Evolutionary conservation across 2,329 filamentous ascomycete genomes (phyloP).

Genomic region (Aspergillus alliaceus): DNA sequence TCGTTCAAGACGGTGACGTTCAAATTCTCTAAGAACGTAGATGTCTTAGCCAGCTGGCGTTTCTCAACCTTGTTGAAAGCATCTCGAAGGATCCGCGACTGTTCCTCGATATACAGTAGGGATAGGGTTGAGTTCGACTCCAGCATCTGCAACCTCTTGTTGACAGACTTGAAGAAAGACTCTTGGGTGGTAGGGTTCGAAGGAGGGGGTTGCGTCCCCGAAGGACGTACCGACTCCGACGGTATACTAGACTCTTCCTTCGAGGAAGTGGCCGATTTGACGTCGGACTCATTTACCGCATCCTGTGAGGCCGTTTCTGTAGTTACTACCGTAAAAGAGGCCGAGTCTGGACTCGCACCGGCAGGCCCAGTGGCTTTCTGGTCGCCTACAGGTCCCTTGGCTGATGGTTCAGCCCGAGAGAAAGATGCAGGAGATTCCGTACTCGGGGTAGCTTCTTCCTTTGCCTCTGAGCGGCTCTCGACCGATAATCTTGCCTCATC

Average conservation of each 20-base stretch:
- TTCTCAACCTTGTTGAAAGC: constrained; percentile 85
- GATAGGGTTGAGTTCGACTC: constrained; percentile 92
- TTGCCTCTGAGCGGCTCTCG: neutral
- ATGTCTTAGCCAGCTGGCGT: constrained; percentile 79
- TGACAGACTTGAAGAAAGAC: constrained; percentile 95
- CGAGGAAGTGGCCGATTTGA: constrained; percentile 19
- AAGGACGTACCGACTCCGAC: constrained; percentile 32
- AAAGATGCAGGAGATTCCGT: constrained; percentile 1
- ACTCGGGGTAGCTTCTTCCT: neutral
- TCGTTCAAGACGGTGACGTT: constrained; percentile 85
- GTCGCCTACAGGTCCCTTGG: constrained; percentile 17
- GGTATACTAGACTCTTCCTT: constrained; percentile 33
- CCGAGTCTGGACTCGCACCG: constrained; percentile 12
- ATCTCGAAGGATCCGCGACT: constrained; percentile 85
- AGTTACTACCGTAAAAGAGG: constrained; percentile 13
- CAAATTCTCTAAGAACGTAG: constrained; percentile 76
- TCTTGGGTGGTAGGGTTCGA: constrained; percentile 86
- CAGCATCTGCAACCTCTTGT: constrained; percentile 85
- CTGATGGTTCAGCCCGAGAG: neutral
- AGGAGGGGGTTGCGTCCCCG: constrained; percentile 50
- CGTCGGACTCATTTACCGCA: constrained; percentile 23
- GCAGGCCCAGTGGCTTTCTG: constrained; percentile 20
- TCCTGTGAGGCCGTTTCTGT: constrained; percentile 23
- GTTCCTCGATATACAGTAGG: constrained; percentile 93
- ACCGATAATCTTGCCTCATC: neutral